A percentile compares a stretch with the other conserved stretches of the same genome.
phyloP scores from a whole-genome alignment of 169 alveolate species.

The Cryptosporidium xiaoi region DNA sequence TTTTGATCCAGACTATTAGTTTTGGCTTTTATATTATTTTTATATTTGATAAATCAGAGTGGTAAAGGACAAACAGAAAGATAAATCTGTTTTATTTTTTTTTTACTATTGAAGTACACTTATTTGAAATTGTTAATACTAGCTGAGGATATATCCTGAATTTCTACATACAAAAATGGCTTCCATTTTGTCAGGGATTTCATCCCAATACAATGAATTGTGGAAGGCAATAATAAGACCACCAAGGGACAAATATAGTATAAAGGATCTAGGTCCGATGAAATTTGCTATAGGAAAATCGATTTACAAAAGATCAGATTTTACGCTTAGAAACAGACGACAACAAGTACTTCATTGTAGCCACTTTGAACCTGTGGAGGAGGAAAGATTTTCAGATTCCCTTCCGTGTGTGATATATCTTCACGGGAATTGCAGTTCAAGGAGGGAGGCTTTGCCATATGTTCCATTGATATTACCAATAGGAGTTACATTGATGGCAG shows the following conservation, averaged over 20 bases:
- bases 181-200: conserved; percentile 41
- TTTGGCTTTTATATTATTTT: too few relatives aligned
- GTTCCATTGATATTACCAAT: conserved; percentile 86
- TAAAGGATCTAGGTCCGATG: conserved; percentile 83
- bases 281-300: conserved; percentile 80
- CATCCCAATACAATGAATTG: conserved; percentile 78
- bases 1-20: too few relatives aligned
- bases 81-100: too few relatives aligned
- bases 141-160: too few relatives aligned
- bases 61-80: too few relatives aligned
- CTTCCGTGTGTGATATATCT: conserved; percentile 92
- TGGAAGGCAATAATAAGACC: conserved; percentile 92
- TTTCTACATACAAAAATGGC: conserved; percentile 10
- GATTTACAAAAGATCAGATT: conserved; percentile 84
- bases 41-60: too few relatives aligned
- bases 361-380: conserved; percentile 89
- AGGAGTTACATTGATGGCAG: conserved; percentile 88
- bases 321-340: conserved; percentile 82
- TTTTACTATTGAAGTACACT: too few relatives aligned
- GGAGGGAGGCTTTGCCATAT: conserved; percentile 89
- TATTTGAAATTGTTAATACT: too few relatives aligned
- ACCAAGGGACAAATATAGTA: conserved; percentile 84
- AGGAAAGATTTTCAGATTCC: conserved; percentile 77
- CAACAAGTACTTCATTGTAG: conserved; percentile 86
- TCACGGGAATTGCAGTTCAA: conserved; percentile 92